Percentiles rank a stretch among this genome's conserved stretches.
Evolutionary conservation across 345 rosid species (phyloP).

Genomic region (Theobroma cacao): DNA sequence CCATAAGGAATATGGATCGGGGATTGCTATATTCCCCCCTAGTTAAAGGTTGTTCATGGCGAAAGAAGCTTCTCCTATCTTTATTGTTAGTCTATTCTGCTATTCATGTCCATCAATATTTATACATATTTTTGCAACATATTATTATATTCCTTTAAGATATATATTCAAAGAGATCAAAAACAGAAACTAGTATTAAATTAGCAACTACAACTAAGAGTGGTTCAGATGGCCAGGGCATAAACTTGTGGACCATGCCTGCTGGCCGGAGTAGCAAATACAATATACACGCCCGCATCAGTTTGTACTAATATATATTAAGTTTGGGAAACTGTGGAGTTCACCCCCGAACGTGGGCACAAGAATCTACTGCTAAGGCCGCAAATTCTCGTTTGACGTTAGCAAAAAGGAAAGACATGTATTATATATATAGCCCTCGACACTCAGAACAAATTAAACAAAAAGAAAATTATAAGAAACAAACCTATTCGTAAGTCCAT

Average conservation of each 20-base stretch:
- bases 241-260: slow-evolving; percentile 10
- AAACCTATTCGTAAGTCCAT: too few species aligned
- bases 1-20: background rate
- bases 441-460: too few species aligned
- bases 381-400: background rate
- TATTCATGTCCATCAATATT: slow-evolving; percentile 3
- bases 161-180: background rate
- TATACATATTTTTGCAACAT: background rate
- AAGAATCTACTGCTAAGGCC: background rate
- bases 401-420: background rate
- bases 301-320: background rate
- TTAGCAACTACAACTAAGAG: background rate
- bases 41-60: background rate
- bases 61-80: background rate
- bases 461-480: too few species aligned
- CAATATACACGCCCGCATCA: background rate
- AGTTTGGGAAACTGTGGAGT: background rate
- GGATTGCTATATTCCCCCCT: background rate
- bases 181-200: background rate
- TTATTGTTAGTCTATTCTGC: background rate
- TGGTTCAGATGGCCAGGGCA: slow-evolving; percentile 9
- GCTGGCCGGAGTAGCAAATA: background rate
- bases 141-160: slow-evolving; percentile 3
- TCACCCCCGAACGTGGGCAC: background rate
- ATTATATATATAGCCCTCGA: background rate